Percentiles rank a stretch among this genome's conserved stretches.
phyloP scores from a whole-genome alignment of 208 protist genomes.

The Acanthamoeba healyi region DNA sequence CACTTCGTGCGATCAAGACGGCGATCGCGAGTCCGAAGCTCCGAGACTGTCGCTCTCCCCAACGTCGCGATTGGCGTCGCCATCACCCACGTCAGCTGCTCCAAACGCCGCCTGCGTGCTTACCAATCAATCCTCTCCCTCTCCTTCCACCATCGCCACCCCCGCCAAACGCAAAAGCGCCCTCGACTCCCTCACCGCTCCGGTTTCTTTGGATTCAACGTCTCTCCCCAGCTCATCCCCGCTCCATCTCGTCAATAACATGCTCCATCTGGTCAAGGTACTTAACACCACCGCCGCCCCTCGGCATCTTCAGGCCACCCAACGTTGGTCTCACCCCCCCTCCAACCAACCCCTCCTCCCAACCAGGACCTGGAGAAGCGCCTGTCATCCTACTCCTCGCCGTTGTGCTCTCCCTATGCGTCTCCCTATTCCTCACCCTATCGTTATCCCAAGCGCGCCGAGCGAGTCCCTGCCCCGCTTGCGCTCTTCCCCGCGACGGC shows the following conservation, averaged over 20 bases:
- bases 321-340: too few species aligned
- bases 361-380: not conserved
- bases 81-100: not conserved
- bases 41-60: too few species aligned
- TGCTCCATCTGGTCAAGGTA: constrained; percentile 31
- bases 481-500: not conserved
- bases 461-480: not conserved
- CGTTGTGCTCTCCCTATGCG: not conserved
- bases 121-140: not conserved
- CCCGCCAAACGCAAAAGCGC: not conserved
- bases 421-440: not conserved
- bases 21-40: not conserved
- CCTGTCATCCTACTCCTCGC: not conserved
- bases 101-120: not conserved
- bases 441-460: not conserved
- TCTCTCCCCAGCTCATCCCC: not conserved
- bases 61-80: not conserved
- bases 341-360: not conserved
- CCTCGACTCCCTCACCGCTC: not conserved
- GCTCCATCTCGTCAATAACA: constrained; percentile 33
- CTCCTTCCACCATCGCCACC: not conserved
- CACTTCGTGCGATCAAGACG: not conserved
- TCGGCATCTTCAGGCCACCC: too few species aligned
- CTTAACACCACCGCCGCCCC: too few species aligned
- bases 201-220: not conserved